These are phyloP conservation scores for Colletotrichum sp. DNA, from an alignment of 2,329 filamentous ascomycete genomes.

Conservation along the genomic window DNA sequence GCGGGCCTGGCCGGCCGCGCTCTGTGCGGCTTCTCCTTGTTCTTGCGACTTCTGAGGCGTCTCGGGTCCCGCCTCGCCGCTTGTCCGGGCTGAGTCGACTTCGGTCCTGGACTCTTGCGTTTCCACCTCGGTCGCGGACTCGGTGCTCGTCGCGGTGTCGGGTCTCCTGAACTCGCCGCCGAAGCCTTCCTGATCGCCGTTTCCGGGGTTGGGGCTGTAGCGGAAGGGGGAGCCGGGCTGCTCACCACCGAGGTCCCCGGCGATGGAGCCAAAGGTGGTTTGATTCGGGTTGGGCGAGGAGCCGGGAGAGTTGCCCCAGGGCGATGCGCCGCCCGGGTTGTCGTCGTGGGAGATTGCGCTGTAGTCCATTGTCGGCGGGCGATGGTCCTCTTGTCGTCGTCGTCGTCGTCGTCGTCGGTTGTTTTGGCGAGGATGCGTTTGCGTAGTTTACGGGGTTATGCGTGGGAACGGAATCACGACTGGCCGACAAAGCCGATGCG, in stretches of 20 bases:
- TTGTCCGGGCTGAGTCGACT: conserved; percentile 17
- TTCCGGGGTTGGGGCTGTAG: conserved; percentile 48
- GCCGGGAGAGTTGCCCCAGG: conserved; percentile 61
- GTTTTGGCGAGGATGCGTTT: not conserved
- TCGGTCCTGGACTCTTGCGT: conserved; percentile 37
- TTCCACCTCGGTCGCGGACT: conserved; percentile 47
- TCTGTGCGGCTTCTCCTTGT: conserved; percentile 26
- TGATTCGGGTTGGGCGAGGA: conserved; percentile 54
- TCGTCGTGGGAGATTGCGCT: conserved; percentile 62
- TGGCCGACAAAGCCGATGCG: conserved; percentile 22
- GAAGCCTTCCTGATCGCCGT: conserved; percentile 43
- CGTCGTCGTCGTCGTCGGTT: not conserved
- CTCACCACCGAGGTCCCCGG: conserved; percentile 37
- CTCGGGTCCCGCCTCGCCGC: conserved; percentile 22
- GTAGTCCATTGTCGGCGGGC: conserved; percentile 56
- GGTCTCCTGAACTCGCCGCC: conserved; percentile 44
- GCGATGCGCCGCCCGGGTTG: conserved; percentile 56
- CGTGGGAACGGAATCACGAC: conserved; percentile 10
- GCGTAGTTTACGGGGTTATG: not conserved
- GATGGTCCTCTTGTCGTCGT: not conserved
- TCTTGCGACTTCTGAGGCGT: conserved; percentile 27
- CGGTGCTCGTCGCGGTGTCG: conserved; percentile 50
- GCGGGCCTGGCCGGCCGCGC: conserved; percentile 14
- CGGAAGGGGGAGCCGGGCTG: conserved; percentile 47
- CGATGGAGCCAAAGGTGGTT: conserved; percentile 42